These are phyloP conservation scores for Viridothelium virens DNA, from an alignment of 495 filamentous ascomycete species.

Conservation along the genomic window DNA sequence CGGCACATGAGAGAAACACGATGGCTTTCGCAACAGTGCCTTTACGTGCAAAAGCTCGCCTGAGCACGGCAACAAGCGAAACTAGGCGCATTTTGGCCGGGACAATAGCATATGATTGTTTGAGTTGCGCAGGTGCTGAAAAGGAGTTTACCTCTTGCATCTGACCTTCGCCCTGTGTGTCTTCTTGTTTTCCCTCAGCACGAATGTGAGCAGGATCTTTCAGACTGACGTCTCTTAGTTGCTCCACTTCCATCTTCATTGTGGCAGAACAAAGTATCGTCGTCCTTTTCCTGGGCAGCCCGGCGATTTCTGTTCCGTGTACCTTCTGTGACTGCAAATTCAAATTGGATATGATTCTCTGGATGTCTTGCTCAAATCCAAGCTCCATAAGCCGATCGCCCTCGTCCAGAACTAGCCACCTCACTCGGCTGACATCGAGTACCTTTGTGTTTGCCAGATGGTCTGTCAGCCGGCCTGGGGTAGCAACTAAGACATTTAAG, in stretches of 20 bases:
- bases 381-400: conserved; percentile 95
- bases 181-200: conserved; percentile 48
- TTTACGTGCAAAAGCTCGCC: conserved; percentile 74
- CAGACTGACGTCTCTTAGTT: conserved; percentile 84
- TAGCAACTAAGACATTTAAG: conserved; percentile 89
- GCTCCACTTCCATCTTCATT: conserved; percentile 92
- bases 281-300: conserved; percentile 65
- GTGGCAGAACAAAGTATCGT: conserved; percentile 95
- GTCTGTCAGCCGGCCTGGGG: conserved; percentile 80
- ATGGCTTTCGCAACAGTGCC: conserved; percentile 91
- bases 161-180: conserved; percentile 21
- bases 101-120: conserved; percentile 78
- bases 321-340: conserved; percentile 41
- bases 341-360: conserved; percentile 73
- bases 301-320: conserved; percentile 34
- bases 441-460: conserved; percentile 87
- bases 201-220: conserved; percentile 87
- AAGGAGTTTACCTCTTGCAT: conserved; percentile 52
- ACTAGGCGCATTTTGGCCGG: conserved; percentile 86
- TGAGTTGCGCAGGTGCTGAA: conserved; percentile 83
- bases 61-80: conserved; percentile 72
- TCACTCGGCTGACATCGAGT: conserved; percentile 76
- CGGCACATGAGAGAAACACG: conserved; percentile 92
- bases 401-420: conserved; percentile 92
- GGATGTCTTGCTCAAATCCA: conserved; percentile 85